Evolutionary conservation across 129 eudicot genomes (phyloP).

Genomic region (Saussurea involucrata): DNA sequence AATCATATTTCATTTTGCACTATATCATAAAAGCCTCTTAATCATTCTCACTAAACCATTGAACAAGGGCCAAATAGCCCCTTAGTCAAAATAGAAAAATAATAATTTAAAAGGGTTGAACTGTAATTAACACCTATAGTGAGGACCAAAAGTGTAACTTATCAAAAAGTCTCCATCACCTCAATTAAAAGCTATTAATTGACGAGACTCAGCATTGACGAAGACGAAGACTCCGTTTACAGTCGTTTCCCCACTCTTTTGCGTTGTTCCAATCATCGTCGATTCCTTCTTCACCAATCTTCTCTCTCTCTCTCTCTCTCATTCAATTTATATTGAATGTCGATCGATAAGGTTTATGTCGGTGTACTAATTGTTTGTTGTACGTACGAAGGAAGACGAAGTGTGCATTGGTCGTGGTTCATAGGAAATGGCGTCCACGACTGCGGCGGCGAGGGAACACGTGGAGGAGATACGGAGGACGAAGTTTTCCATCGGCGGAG

Average conservation of each 20-base stretch:
- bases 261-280: slow-evolving; percentile 1
- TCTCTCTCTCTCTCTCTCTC: neutral
- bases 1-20: too few relatives aligned
- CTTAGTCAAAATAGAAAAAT: too few relatives aligned
- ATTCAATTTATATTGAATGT: neutral
- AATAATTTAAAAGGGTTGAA: neutral
- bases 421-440: slow-evolving; percentile 9
- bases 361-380: neutral
- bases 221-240: neutral
- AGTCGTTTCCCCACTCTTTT: slow-evolving; percentile 1
- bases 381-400: neutral
- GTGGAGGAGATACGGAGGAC: slow-evolving; percentile 47
- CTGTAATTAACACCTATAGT: neutral
- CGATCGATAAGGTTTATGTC: neutral
- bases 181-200: neutral
- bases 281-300: slow-evolving; percentile 9
- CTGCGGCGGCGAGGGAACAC: slow-evolving; percentile 40
- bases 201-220: slow-evolving; percentile 10
- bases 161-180: neutral
- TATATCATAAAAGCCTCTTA: too few relatives aligned
- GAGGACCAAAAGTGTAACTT: neutral
- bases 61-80: too few relatives aligned
- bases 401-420: slow-evolving; percentile 3
- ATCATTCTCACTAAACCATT: too few relatives aligned
- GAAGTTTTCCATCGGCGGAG: slow-evolving; percentile 54